Evolutionary conservation across 1,139 yeast genomes (phyloP), one percentile per base, ranked within the genome.

Genomic region (Maudiozyma humilis): DNA sequence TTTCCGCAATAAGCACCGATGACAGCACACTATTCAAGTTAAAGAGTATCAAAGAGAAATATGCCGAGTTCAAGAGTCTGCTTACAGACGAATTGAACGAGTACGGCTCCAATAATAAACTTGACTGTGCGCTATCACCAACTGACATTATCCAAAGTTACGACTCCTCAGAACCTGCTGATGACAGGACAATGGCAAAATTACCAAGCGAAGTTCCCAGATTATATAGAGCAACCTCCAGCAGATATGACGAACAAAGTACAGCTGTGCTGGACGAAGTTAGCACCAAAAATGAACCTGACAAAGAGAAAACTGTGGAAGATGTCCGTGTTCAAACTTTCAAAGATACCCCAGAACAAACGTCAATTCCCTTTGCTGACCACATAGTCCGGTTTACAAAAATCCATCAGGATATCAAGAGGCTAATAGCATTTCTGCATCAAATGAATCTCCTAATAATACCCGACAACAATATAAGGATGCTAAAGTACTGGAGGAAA

Each of bases 121-220:
- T 50, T 41, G 54, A 54, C 41, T 51, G 43, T 40, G 50, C 53
- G 36, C 42, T 56, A 20, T 55, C 61, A 2, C 62, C 62, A 5
- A 40, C 45, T 15, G 61, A 56, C 43, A 56, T 57, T 2, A 57
- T 57, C 20, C 56, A 56, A 46, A 51, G 53, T 32, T 57, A 57
- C 42, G 50, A 47, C 7, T 33, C 39, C 15, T n/a, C 12, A 1
- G 31, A 23, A 6, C 27, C 27, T 10, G 8, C 27, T 23, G n/a
- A n/a, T n/a, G n/a, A n/a, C n/a, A n/a, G n/a, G n/a, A n/a, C n/a
- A n/a, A n/a, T n/a, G n/a, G n/a, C n/a, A n/a, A n/a, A n/a, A n/a
- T n/a, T n/a, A n/a, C n/a, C n/a, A n/a, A n/a, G n/a, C n/a, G n/a
- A n/a, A n/a, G n/a, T n/a, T n/a, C n/a, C n/a, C n/a, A n/a, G n/a